These are phyloP conservation scores for Paramecium octaurelia DNA, from an alignment of 73 alveolate genomes.

Conservation along the genomic window DNA sequence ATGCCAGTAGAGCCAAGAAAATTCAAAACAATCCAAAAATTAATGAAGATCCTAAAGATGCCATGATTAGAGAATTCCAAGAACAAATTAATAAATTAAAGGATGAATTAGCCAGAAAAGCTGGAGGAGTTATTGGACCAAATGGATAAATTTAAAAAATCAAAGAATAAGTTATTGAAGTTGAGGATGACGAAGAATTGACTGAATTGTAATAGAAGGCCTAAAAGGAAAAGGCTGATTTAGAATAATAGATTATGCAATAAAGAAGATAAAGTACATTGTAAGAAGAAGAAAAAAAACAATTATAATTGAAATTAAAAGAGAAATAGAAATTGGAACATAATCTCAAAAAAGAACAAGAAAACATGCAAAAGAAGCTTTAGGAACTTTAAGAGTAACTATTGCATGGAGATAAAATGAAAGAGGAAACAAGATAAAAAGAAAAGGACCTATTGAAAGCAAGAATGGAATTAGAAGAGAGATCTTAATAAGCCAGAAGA, in stretches of 20 bases:
- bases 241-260: conserved; percentile 60
- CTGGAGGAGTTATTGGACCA: conserved; percentile 82
- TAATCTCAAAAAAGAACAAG: conserved; percentile 83
- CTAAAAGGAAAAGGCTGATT: conserved; percentile 52
- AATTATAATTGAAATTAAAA: conserved; percentile 77
- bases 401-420: conserved; percentile 85
- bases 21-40: conserved; percentile 96
- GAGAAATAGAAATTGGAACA: conserved; percentile 82
- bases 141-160: conserved; percentile 64
- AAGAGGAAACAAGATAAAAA: conserved; percentile 90
- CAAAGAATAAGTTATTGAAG: conserved; percentile 74
- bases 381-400: conserved; percentile 90
- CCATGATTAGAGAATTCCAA: conserved; percentile 94
- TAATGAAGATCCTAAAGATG: conserved; percentile 99
- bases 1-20: conserved; percentile 97
- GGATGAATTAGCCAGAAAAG: conserved; percentile 81
- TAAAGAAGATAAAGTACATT: conserved; percentile 65
- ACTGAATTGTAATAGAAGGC: conserved; percentile 73
- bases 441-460: conserved; percentile 87
- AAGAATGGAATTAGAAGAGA: conserved; percentile 83
- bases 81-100: conserved; percentile 91
- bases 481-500: conserved; percentile 76
- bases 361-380: conserved; percentile 83
- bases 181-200: conserved; percentile 73
- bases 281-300: conserved; percentile 87